Conservation (phyloP, 2,329 filamentous ascomycete genomes). For the Dryadomyces quercivorus region DNA sequence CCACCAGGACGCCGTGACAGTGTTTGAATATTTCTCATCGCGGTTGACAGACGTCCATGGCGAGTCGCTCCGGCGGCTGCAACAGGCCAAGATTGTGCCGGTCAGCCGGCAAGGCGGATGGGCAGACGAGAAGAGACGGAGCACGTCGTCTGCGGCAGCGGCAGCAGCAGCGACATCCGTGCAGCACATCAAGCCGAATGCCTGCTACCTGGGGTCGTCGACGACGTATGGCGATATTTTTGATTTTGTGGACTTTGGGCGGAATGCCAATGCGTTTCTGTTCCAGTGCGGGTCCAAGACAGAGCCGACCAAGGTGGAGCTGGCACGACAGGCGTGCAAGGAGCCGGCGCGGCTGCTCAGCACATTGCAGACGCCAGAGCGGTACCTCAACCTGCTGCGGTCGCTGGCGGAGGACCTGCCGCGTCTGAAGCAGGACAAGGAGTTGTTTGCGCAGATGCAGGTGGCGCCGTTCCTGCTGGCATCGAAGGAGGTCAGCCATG, state of each 20-base stretch:
- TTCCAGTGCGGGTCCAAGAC: conserved; percentile 80
- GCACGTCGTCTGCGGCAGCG: too few relatives aligned
- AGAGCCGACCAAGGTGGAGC: conserved; percentile 77
- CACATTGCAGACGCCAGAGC: conserved; percentile 68
- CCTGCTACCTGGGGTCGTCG: conserved; percentile 68
- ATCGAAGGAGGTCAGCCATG: conserved; percentile 54
- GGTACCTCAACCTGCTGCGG: conserved; percentile 73
- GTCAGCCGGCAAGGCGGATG: conserved; percentile 25
- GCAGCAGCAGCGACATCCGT: conserved; percentile 15
- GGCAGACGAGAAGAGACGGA: neutral
- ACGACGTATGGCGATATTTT: conserved; percentile 75
- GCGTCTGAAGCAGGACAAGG: conserved; percentile 64
- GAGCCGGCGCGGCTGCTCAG: conserved; percentile 75
- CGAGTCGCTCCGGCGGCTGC: conserved; percentile 45
- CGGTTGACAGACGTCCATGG: conserved; percentile 62
- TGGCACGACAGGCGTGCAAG: conserved; percentile 70
- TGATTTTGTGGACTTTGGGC: conserved; percentile 90
- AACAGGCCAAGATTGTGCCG: conserved; percentile 60
- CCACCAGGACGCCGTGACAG: conserved; percentile 49
- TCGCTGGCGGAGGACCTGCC: conserved; percentile 63
- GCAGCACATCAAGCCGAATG: conserved; percentile 52
- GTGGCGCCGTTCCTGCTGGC: conserved; percentile 67
- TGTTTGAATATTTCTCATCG: conserved; percentile 77
- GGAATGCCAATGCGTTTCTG: conserved; percentile 77
- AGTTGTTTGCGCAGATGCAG: conserved; percentile 66